These are phyloP conservation scores for Populus deltoides DNA, from an alignment of 345 rosid species.

Conservation along the genomic window DNA sequence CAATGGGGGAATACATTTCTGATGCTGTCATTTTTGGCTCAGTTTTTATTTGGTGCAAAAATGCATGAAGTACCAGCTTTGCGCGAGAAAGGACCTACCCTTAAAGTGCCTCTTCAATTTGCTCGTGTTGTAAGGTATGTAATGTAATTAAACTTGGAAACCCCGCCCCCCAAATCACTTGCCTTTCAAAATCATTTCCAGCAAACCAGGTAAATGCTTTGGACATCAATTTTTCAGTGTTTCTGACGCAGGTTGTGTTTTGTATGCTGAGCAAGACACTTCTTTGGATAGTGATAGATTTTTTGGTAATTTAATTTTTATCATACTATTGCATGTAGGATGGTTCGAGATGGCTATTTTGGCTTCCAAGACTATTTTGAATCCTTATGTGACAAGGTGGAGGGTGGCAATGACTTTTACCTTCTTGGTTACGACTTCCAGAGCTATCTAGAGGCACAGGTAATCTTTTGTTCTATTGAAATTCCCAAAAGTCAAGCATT, in stretches of 20 bases:
- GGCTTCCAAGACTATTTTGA: conserved; percentile 38
- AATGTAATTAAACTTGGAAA: conserved; percentile 1
- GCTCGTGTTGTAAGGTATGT: conserved; percentile 44
- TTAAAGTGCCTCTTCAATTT: conserved; percentile 46
- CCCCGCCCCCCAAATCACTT: too few species aligned
- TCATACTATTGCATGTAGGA: conserved; percentile 19
- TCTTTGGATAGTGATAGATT: too few species aligned
- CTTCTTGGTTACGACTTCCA: conserved; percentile 42
- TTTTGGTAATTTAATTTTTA: neutral
- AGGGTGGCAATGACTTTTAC: conserved; percentile 33
- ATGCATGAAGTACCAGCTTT: conserved; percentile 31
- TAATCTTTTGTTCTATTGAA: neutral
- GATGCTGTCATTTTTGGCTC: conserved; percentile 9
- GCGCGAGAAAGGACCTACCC: conserved; percentile 32
- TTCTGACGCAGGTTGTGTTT: neutral
- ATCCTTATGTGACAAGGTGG: conserved; percentile 41
- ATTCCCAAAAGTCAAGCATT: neutral
- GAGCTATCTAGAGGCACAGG: conserved; percentile 46
- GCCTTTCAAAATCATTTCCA: too few species aligned
- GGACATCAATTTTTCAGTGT: too few species aligned
- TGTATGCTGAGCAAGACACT: neutral
- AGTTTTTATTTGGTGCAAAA: conserved; percentile 50
- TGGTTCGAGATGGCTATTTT: conserved; percentile 44
- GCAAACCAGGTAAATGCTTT: too few species aligned
- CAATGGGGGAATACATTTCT: conserved; percentile 1